A percentile compares a stretch with the other conserved stretches of the same genome.
phyloP scores from a whole-genome alignment of 768 basidiomycete genomes.

The Porphyrellus cyaneotinctus region DNA sequence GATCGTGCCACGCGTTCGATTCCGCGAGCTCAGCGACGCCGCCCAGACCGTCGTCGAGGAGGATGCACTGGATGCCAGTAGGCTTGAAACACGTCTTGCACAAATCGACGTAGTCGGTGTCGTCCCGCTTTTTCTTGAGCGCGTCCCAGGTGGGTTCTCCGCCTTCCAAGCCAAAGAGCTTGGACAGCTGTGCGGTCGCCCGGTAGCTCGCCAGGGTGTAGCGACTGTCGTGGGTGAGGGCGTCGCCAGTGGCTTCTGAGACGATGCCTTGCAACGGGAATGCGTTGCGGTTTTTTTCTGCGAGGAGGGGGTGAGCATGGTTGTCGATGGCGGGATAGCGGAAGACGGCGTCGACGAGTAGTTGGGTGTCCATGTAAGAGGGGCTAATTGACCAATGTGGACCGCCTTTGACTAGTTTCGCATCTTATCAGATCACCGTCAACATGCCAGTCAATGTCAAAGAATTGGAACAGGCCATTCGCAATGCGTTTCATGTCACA shows the following conservation, averaged over 20 bases:
- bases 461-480: slow-evolving; percentile 60
- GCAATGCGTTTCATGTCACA: slow-evolving; percentile 54
- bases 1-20: slow-evolving; percentile 58
- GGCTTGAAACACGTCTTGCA: slow-evolving; percentile 53
- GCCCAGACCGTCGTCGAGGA: slow-evolving; percentile 72
- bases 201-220: slow-evolving; percentile 58
- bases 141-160: slow-evolving; percentile 51
- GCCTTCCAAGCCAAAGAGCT: slow-evolving; percentile 42
- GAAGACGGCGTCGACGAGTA: slow-evolving; percentile 16
- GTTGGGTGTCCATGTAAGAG: slow-evolving; percentile 3
- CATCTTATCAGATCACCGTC: slow-evolving; percentile 15
- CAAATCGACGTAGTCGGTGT: slow-evolving; percentile 50
- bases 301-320: slow-evolving; percentile 71
- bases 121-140: slow-evolving; percentile 45
- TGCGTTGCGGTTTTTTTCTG: slow-evolving; percentile 37
- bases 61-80: slow-evolving; percentile 59
- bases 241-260: slow-evolving; percentile 58
- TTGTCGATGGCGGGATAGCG: slow-evolving; percentile 66
- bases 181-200: slow-evolving; percentile 51
- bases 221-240: slow-evolving; percentile 46
- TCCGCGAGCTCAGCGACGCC: slow-evolving; percentile 45
- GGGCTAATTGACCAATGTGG: slow-evolving; percentile 5
- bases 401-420: too few relatives aligned
- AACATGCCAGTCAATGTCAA: slow-evolving; percentile 53
- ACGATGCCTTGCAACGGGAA: slow-evolving; percentile 62